Evolutionary conservation across 2,329 filamentous ascomycete genomes (phyloP).

Genomic region (Botrytis tulipae): DNA sequence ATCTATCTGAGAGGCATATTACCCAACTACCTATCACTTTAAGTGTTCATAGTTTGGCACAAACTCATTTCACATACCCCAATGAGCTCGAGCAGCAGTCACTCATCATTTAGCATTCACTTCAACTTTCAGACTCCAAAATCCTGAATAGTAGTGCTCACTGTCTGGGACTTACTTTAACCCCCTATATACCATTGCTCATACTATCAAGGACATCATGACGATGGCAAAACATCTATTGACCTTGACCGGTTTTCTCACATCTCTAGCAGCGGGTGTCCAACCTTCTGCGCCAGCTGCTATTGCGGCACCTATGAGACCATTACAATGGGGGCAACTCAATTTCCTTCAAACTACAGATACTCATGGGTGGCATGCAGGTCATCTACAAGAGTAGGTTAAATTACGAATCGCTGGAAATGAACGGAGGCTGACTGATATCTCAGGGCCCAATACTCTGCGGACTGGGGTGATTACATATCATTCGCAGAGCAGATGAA

Average conservation of each 20-base stretch:
- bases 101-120: background rate
- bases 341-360: slow-evolving; percentile 98
- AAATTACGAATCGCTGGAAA: background rate
- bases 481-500: slow-evolving; percentile 86
- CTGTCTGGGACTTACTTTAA: background rate
- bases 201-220: background rate
- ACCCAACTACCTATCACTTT: background rate
- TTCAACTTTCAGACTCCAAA: background rate
- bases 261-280: slow-evolving; percentile 44
- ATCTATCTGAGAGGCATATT: background rate
- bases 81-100: background rate
- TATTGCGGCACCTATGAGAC: slow-evolving; percentile 75
- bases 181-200: background rate
- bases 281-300: slow-evolving; percentile 82
- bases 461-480: slow-evolving; percentile 97
- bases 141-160: background rate
- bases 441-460: slow-evolving; percentile 78
- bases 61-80: background rate
- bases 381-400: slow-evolving; percentile 82
- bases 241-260: slow-evolving; percentile 28
- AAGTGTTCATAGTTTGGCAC: background rate
- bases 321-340: slow-evolving; percentile 86
- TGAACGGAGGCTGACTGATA: slow-evolving; percentile 22
- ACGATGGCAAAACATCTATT: slow-evolving; percentile 27
- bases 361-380: slow-evolving; percentile 92